phyloP scores from a whole-genome alignment of 495 filamentous ascomycete species.

The Penicillium subrubescens region DNA sequence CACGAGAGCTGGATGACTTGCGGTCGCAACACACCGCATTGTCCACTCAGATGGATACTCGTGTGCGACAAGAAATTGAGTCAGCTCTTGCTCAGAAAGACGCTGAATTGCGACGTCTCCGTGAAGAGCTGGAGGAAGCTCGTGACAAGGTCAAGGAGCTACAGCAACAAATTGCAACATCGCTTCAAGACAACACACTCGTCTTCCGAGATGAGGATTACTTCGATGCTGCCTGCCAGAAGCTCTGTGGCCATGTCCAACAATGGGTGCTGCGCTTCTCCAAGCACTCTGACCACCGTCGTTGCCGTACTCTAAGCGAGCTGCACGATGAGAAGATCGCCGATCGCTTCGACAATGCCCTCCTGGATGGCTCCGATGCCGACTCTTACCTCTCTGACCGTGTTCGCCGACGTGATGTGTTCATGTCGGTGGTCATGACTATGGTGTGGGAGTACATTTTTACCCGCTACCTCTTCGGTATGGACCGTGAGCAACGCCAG shows the following conservation, averaged over 20 bases:
- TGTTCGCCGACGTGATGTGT: slow-evolving; percentile 82
- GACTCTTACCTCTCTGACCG: slow-evolving; percentile 84
- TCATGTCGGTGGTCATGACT: slow-evolving; percentile 96
- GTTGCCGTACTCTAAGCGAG: slow-evolving; percentile 77
- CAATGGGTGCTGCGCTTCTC: slow-evolving; percentile 97
- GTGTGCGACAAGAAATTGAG: slow-evolving; percentile 62
- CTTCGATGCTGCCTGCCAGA: slow-evolving; percentile 91
- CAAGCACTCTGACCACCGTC: slow-evolving; percentile 87
- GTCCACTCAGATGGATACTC: slow-evolving; percentile 62
- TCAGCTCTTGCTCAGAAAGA: slow-evolving; percentile 70
- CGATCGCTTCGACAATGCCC: slow-evolving; percentile 87
- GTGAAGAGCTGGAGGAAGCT: slow-evolving; percentile 73
- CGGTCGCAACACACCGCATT: slow-evolving; percentile 60
- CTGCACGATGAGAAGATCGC: slow-evolving; percentile 86
- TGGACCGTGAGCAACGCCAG: slow-evolving; percentile 96
- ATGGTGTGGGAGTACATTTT: slow-evolving; percentile 99
- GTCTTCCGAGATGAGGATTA: slow-evolving; percentile 85
- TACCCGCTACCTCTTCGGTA: slow-evolving; percentile 94
- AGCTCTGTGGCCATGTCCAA: slow-evolving; percentile 90
- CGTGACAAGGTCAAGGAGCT: slow-evolving; percentile 77
- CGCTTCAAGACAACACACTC: slow-evolving; percentile 73
- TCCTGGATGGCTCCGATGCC: slow-evolving; percentile 90
- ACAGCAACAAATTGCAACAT: slow-evolving; percentile 78
- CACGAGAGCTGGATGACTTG: slow-evolving; percentile 65
- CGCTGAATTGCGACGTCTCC: slow-evolving; percentile 73